phyloP scores from a whole-genome alignment of 1,284 basidiomycete genomes.

The Leucoagaricus sp. region DNA sequence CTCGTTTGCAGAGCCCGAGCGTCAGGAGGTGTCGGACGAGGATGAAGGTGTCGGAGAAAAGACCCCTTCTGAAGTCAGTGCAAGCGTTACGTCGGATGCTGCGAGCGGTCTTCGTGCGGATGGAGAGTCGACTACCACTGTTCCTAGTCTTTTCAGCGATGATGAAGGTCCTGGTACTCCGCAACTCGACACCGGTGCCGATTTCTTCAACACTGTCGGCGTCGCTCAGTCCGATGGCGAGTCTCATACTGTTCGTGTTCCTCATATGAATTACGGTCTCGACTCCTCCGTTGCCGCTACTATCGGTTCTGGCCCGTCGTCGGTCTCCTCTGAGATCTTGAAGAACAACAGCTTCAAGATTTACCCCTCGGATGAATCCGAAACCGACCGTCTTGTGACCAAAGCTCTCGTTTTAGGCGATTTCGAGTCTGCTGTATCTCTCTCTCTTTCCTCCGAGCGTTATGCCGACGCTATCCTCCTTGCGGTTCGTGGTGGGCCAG shows the following conservation, averaged over 20 bases:
- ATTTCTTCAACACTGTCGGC: conserved; percentile 90
- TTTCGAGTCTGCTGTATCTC: conserved; percentile 89
- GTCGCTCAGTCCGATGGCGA: conserved; percentile 56
- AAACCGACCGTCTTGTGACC: conserved; percentile 88
- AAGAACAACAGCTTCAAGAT: conserved; percentile 89
- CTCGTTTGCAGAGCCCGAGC: conserved; percentile 74
- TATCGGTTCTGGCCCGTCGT: conserved; percentile 84
- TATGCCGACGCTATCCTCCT: conserved; percentile 95
- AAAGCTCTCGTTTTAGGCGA: conserved; percentile 95
- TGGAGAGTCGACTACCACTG: conserved; percentile 79
- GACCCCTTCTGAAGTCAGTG: conserved; percentile 76
- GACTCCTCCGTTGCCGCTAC: conserved; percentile 93
- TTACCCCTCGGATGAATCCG: conserved; percentile 87
- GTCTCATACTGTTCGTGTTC: conserved; percentile 59
- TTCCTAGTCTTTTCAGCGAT: conserved; percentile 87
- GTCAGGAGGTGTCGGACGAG: conserved; percentile 37
- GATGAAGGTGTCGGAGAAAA: conserved; percentile 51
- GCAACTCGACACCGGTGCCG: conserved; percentile 66
- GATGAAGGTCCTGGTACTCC: conserved; percentile 62
- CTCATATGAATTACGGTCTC: conserved; percentile 76
- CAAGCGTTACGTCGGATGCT: conserved; percentile 61
- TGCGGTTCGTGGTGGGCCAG: conserved; percentile 88
- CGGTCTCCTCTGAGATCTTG: conserved; percentile 72
- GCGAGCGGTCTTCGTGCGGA: conserved; percentile 64
- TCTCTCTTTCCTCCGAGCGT: conserved; percentile 88